Evolutionary conservation across 2,329 filamentous ascomycete genomes (phyloP).

Genomic region (Xylaria sp.): DNA sequence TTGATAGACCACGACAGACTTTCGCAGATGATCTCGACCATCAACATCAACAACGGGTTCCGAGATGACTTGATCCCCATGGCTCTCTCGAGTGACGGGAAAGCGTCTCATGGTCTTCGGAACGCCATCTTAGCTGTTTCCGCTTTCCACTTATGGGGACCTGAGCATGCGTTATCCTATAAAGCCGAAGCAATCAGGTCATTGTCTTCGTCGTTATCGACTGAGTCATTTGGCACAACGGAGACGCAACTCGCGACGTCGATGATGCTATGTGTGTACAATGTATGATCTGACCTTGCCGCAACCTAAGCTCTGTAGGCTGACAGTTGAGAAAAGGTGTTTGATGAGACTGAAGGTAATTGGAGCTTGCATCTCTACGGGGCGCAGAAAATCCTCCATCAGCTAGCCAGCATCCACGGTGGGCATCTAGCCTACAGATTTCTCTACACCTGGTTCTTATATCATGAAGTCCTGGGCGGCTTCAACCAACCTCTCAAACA

Average conservation of each 20-base stretch:
- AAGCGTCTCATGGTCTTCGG: slow-evolving; percentile 46
- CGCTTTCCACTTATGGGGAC: slow-evolving; percentile 49
- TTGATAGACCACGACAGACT: slow-evolving; percentile 47
- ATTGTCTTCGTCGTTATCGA: slow-evolving; percentile 46
- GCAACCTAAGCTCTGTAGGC: background rate
- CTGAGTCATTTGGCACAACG: slow-evolving; percentile 38
- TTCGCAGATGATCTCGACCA: slow-evolving; percentile 53
- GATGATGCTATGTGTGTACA: slow-evolving; percentile 59
- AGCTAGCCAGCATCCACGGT: slow-evolving; percentile 37
- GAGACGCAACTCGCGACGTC: slow-evolving; percentile 52
- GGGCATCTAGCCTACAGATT: slow-evolving; percentile 45
- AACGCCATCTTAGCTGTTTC: slow-evolving; percentile 53
- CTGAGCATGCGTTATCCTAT: slow-evolving; percentile 48
- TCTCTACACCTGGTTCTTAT: slow-evolving; percentile 53
- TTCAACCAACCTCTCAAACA: slow-evolving; percentile 47
- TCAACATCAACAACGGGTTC: slow-evolving; percentile 54
- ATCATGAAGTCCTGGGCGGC: slow-evolving; percentile 53
- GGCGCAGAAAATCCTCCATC: slow-evolving; percentile 46
- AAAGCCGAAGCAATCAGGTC: slow-evolving; percentile 49
- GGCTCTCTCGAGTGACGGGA: slow-evolving; percentile 46
- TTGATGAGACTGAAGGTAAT: slow-evolving; percentile 54
- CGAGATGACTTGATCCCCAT: slow-evolving; percentile 52
- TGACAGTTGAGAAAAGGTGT: slow-evolving; percentile 46
- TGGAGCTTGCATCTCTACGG: slow-evolving; percentile 53
- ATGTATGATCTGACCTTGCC: slow-evolving; percentile 43